A percentile compares a stretch with the other conserved stretches of the same genome.
These are phyloP conservation scores for Taxawa tesnikishii DNA, from an alignment of 2,329 filamentous ascomycete species.

Conservation along the genomic window DNA sequence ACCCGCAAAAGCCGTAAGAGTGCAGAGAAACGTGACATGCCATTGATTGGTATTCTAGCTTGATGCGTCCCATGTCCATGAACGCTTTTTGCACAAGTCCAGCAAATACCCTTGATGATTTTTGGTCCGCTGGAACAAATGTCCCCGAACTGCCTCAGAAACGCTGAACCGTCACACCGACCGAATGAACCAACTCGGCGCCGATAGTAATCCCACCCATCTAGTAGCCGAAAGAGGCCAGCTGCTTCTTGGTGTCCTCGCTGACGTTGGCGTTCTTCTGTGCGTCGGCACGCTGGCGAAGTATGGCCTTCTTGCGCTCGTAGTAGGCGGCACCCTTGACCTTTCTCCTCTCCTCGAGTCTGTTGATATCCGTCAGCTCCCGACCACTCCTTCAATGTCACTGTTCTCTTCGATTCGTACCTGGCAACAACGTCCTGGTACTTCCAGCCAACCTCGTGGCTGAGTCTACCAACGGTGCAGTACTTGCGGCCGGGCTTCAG, in stretches of 20 bases:
- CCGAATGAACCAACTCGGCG: not conserved
- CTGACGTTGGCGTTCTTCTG: conserved; percentile 85
- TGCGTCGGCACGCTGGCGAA: conserved; percentile 81
- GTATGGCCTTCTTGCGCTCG: conserved; percentile 97
- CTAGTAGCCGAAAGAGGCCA: conserved; percentile 89
- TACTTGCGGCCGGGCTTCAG: conserved; percentile 99
- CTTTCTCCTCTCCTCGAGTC: conserved; percentile 98
- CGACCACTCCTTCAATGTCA: not conserved
- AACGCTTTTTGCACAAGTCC: not conserved
- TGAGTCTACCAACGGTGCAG: conserved; percentile 96
- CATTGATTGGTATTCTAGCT: not conserved
- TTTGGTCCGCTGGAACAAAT: not conserved
- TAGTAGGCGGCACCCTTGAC: conserved; percentile 99
- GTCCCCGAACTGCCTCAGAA: not conserved
- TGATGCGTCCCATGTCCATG: not conserved
- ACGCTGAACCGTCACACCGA: not conserved
- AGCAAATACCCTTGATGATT: not conserved
- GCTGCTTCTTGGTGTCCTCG: conserved; percentile 75
- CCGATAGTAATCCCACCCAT: conserved; percentile 10
- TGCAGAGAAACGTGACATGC: not conserved
- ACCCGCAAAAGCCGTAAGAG: too few relatives aligned
- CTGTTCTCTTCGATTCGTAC: conserved; percentile 44
- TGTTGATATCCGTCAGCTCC: conserved; percentile 27
- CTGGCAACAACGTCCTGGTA: conserved; percentile 98
- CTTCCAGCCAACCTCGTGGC: conserved; percentile 99